Evolutionary conservation across 2,329 filamentous ascomycete genomes (phyloP), one percentile per base, ranked within the genome.

Genomic region (Sporothrix pseudoabietina): DNA sequence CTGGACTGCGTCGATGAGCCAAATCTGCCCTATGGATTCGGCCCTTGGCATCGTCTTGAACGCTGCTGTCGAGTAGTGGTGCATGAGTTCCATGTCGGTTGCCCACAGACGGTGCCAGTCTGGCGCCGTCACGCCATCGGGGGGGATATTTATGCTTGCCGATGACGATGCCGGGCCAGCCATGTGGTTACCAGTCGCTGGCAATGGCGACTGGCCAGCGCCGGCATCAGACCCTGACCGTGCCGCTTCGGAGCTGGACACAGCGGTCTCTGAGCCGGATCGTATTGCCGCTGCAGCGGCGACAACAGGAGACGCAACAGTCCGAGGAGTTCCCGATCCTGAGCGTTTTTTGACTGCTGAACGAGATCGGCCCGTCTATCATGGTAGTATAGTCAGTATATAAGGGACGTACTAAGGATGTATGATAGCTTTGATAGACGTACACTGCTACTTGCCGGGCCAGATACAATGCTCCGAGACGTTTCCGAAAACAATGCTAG

Each of bases 1-100:
- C 35, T 77, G 75, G 1, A 82, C 73, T 4, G 77, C 76, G 4
- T 78, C 32, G 39, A 74, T 78, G 75, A 81, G 80, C 80, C 80
- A 81, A 12, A 80, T 75, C 4, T 77, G 77, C 41, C 74, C 75
- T 7, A 79, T 76, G 4, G 79, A 76, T 39, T 75, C 71, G 8
- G 79, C 78, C 6, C 80, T 76, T 0, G 81, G 81, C 8, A 82
- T 73, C 1, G 80, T 80, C 7, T 77, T 71, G 65, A 76, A 80
- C 0, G 80, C 74, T 16, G 57, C 57, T 1, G 75, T 75, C 19
- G 47, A 71, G 55, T 76, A 81, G 57, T 82, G 80, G 47, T 81
- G 79, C 61, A 80, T 80, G 14, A 81, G 72, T 57, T 82, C 81
- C 7, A 82, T 73, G 72, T 82, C 81, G 71, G 80, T 81, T 4